Conservation (phyloP, 2,329 filamentous ascomycete genomes). For the Dothideomycetes sp. region DNA sequence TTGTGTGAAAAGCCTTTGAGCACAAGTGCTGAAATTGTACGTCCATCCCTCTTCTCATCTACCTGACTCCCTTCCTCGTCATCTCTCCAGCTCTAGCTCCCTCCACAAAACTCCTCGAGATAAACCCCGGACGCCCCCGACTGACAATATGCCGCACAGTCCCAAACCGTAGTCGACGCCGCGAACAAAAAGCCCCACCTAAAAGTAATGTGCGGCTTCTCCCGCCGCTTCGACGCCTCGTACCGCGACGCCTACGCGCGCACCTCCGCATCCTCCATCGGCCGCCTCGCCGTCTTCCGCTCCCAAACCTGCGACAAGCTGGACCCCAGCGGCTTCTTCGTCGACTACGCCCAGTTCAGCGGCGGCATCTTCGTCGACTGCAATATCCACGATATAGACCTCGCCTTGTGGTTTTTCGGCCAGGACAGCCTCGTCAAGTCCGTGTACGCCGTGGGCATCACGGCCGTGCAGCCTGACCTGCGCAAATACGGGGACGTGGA, state of each 20-base stretch:
- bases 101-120: no score
- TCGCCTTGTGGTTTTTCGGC: constrained; percentile 54
- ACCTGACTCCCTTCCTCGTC: no score
- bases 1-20: constrained; percentile 50
- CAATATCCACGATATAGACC: constrained; percentile 59
- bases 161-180: constrained; percentile 48
- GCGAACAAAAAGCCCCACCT: constrained; percentile 44
- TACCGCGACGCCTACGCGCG: constrained; percentile 50
- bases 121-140: no score
- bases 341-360: constrained; percentile 52
- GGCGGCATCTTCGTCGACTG: constrained; percentile 64
- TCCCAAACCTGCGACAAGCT: constrained; percentile 58
- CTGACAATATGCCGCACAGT: no score
- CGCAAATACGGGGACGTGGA: constrained; percentile 48
- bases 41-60: constrained; percentile 14
- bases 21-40: constrained; percentile 48
- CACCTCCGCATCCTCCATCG: constrained; percentile 45
- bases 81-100: no score
- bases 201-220: constrained; percentile 58
- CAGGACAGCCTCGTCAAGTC: constrained; percentile 43
- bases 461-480: constrained; percentile 48
- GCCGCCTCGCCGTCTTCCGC: constrained; percentile 48
- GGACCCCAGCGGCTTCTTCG: constrained; percentile 56
- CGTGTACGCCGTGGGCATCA: constrained; percentile 46
- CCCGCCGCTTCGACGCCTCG: constrained; percentile 53